phyloP scores from a whole-genome alignment of 768 basidiomycete species.

The Glaciozyma antarctica region DNA sequence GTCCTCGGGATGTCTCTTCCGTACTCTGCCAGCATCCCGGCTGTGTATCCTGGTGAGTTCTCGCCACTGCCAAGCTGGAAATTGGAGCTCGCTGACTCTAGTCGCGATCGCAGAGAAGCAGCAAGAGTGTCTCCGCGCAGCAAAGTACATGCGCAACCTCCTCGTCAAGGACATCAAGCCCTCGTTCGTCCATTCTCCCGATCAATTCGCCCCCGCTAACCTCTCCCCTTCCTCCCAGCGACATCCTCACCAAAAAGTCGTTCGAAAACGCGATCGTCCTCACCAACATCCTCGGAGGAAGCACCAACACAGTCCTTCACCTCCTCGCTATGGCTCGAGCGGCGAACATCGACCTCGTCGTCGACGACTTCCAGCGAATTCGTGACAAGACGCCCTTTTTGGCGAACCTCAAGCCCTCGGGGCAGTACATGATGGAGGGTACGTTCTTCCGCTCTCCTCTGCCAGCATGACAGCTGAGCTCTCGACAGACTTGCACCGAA shows the following conservation, averaged over 20 bases:
- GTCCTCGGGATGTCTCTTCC: conserved; percentile 77
- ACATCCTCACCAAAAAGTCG: conserved; percentile 58
- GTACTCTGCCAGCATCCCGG: conserved; percentile 51
- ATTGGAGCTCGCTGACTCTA: background rate
- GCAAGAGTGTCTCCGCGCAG: conserved; percentile 72
- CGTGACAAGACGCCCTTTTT: conserved; percentile 71
- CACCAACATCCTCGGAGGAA: conserved; percentile 54
- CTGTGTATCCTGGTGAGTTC: conserved; percentile 53
- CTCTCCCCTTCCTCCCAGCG: conserved; percentile 32
- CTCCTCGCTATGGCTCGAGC: conserved; percentile 55
- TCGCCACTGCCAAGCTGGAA: background rate
- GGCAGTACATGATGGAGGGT: conserved; percentile 48
- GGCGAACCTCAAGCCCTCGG: conserved; percentile 49
- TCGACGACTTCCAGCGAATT: conserved; percentile 66
- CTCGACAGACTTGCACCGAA: conserved; percentile 80
- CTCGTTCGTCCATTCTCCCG: conserved; percentile 57
- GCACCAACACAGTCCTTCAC: conserved; percentile 60
- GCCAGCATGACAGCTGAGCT: conserved; percentile 36
- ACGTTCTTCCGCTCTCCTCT: background rate
- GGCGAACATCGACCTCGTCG: conserved; percentile 59
- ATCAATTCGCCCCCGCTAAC: conserved; percentile 41
- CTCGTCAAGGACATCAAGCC: conserved; percentile 65
- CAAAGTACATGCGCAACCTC: conserved; percentile 62
- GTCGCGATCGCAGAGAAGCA: conserved; percentile 51
- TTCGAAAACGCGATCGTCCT: conserved; percentile 78